These are phyloP conservation scores for Claviceps monticola DNA, from an alignment of 2,329 filamentous ascomycete species.

Conservation along the genomic window DNA sequence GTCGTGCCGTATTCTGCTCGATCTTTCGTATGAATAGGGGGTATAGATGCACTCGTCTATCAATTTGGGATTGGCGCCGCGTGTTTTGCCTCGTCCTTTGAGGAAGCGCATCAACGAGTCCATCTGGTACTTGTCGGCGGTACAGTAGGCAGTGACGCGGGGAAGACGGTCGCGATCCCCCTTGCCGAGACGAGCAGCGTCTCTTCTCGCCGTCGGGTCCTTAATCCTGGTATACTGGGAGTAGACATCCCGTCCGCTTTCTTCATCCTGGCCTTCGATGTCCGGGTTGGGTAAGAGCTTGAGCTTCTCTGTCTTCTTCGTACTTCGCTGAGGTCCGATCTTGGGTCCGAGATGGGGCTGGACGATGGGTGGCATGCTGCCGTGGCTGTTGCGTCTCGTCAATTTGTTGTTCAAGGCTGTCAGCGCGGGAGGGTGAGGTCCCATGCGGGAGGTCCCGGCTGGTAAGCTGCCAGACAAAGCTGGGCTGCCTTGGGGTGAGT, in stretches of 20 bases:
- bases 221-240: slow-evolving; percentile 97
- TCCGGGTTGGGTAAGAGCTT: slow-evolving; percentile 93
- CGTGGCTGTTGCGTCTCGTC: slow-evolving; percentile 72
- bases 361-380: slow-evolving; percentile 27
- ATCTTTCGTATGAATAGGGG: slow-evolving; percentile 65
- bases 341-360: slow-evolving; percentile 39
- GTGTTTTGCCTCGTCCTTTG: slow-evolving; percentile 65
- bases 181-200: slow-evolving; percentile 85
- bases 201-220: slow-evolving; percentile 80
- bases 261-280: slow-evolving; percentile 65
- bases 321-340: slow-evolving; percentile 87
- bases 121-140: slow-evolving; percentile 80
- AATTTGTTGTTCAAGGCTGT: slow-evolving; percentile 78
- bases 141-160: slow-evolving; percentile 92
- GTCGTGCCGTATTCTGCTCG: slow-evolving; percentile 14
- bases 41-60: slow-evolving; percentile 98
- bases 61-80: slow-evolving; percentile 73
- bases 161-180: slow-evolving; percentile 79
- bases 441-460: slow-evolving; percentile 22
- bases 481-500: slow-evolving; percentile 11
- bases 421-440: slow-evolving; percentile 41
- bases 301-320: slow-evolving; percentile 90
- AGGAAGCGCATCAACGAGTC: slow-evolving; percentile 82
- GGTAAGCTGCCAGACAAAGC: slow-evolving; percentile 10
- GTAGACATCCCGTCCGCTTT: slow-evolving; percentile 90